Evolutionary conservation across 768 basidiomycete genomes (phyloP), one percentile per base, ranked within the genome.

Genomic region (Thelephora ganbajun): DNA sequence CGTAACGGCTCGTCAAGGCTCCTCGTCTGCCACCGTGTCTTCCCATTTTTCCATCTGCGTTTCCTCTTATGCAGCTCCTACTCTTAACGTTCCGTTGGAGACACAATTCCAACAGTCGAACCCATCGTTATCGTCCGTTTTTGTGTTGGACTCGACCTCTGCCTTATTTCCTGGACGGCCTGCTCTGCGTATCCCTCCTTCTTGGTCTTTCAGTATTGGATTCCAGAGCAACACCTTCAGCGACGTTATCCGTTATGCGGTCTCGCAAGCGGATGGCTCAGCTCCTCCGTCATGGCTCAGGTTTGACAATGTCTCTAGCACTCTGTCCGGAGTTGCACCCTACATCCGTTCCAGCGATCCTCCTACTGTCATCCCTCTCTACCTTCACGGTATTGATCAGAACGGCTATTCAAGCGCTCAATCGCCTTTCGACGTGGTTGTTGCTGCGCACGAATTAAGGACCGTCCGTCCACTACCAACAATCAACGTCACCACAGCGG

Each of bases 201-300:
- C 67, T 41, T 94, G 91, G 90, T 87, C 86, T 0, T 97, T 94
- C 66, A 89, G 87, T 56, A 73, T 97, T 49, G 93, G 92, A 12
- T 77, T 96, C 55, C 64, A 79, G 45, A 68, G 74, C 50, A 66
- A 73, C 33, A 91, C 85, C 2, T 82, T 79, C 61, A 66, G 72
- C 26, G 49, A 62, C 42, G 63, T 72, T 33, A 54, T 86, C 35
- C 82, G 59, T 58, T 91, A 92, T 57, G 68, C 71, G 9, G 79
- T 80, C 22, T 69, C 74, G 33, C 73, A 74, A 56, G 66, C 69
- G 1, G 76, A 88, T 53, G 81, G 86, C n/a, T 75, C 78, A 1
- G 67, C 70, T 5, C 67, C 90, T 23, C 92, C 91, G 0, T 52
- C 63, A 7, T 96, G 89, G 84, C 68, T 94, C 60, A 50, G 48